phyloP scores from a whole-genome alignment of 2,329 filamentous ascomycete genomes.

The Fusarium tuaranense region DNA sequence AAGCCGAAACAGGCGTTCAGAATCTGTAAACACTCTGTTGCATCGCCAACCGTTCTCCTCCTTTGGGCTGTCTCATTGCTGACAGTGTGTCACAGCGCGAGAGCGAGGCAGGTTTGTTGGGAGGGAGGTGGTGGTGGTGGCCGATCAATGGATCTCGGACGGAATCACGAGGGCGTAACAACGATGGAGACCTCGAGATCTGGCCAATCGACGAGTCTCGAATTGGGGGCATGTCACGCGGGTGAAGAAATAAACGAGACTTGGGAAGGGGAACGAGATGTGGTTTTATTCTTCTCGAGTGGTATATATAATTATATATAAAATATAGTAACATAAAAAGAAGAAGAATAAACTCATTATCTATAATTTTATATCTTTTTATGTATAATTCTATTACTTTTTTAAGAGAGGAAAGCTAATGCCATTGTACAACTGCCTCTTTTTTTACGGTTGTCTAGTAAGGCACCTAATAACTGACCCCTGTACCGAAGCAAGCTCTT shows the following conservation, averaged over 20 bases:
- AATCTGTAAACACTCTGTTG: background rate
- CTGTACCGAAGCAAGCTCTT: slow-evolving; percentile 1
- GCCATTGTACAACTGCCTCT: background rate
- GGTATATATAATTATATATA: background rate
- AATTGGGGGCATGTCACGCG: slow-evolving; percentile 11
- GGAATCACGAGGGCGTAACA: slow-evolving; percentile 31
- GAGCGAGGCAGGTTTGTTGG: background rate
- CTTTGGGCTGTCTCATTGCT: background rate
- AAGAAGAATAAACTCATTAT: background rate
- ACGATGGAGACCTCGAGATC: slow-evolving; percentile 24
- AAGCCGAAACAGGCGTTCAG: background rate
- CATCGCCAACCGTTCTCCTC: background rate
- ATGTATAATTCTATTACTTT: background rate
- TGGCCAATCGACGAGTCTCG: slow-evolving; percentile 32
- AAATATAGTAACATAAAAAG: background rate
- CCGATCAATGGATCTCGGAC: slow-evolving; percentile 12
- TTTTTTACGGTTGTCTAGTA: background rate
- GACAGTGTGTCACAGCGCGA: slow-evolving; percentile 2
- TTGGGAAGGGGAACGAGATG: background rate
- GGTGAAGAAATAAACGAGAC: background rate
- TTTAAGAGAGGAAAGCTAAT: background rate
- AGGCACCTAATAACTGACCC: background rate
- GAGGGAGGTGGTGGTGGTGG: background rate
- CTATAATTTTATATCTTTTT: background rate
- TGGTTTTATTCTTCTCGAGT: background rate